Evolutionary conservation across 1,139 yeast genomes (phyloP).

Genomic region (Diutina siamensis): DNA sequence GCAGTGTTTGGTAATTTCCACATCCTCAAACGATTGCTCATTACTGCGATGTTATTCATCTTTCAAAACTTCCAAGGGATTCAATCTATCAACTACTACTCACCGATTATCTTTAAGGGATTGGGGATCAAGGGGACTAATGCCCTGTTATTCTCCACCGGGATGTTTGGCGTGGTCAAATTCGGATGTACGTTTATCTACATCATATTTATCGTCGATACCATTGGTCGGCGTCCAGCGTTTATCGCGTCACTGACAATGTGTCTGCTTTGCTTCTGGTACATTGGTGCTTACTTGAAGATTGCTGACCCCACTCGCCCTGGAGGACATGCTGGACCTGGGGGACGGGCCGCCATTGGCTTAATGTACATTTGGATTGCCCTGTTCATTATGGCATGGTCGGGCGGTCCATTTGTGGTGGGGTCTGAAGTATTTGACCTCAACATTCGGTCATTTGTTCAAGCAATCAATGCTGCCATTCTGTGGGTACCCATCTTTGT

Average conservation of each 20-base stretch:
- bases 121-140: constrained; percentile 30
- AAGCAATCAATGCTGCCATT: constrained; percentile 32
- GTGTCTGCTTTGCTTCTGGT: constrained; percentile 32
- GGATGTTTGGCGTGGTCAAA: constrained; percentile 33
- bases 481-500: constrained; percentile 33
- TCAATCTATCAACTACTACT: constrained; percentile 35
- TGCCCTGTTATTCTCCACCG: constrained; percentile 29
- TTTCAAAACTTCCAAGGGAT: constrained; percentile 36
- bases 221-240: constrained; percentile 27
- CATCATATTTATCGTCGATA: constrained; percentile 26
- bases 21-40: constrained; percentile 19
- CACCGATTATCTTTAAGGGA: constrained; percentile 29
- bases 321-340: constrained; percentile 19
- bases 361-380: constrained; percentile 36
- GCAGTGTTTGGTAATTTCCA: constrained; percentile 22
- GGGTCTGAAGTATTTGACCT: constrained; percentile 33
- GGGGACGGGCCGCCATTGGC: constrained; percentile 31
- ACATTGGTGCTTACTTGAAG: constrained; percentile 30
- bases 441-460: constrained; percentile 30
- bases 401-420: constrained; percentile 34
- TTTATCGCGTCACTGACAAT: constrained; percentile 27
- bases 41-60: constrained; percentile 25
- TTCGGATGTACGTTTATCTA: constrained; percentile 26
- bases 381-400: constrained; percentile 32
- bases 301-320: constrained; percentile 16